Percentiles rank a stretch among this genome's conserved stretches.
phyloP scores from a whole-genome alignment of 2,329 filamentous ascomycete genomes.

The Zarea fungicola region DNA sequence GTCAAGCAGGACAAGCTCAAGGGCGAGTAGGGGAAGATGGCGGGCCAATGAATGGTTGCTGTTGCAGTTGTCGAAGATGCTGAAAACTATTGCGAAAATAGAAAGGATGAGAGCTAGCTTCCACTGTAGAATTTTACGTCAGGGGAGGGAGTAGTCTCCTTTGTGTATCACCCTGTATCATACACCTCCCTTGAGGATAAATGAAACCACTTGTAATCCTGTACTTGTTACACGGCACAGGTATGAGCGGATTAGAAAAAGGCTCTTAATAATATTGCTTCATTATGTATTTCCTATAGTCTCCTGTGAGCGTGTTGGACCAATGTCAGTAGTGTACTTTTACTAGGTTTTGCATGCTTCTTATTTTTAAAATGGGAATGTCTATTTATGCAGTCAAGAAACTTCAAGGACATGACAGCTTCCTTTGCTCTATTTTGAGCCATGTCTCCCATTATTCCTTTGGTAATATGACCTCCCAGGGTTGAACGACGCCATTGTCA shows the following conservation, averaged over 20 bases:
- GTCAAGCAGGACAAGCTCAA: conserved; percentile 66
- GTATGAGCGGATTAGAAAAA: conserved; percentile 16
- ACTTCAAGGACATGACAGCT: conserved; percentile 4
- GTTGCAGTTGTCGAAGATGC: background rate
- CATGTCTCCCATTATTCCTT: background rate
- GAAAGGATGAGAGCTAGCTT: conserved; percentile 9
- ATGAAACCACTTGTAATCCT: conserved; percentile 18
- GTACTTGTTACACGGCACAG: conserved; percentile 19
- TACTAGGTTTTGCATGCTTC: too few species aligned
- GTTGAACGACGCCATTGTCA: conserved; percentile 81
- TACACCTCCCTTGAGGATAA: conserved; percentile 25
- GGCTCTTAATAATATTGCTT: conserved; percentile 12
- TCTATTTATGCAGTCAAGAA: conserved; percentile 4
- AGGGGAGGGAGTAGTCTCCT: conserved; percentile 21
- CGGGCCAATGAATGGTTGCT: background rate
- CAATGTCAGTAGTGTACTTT: too few species aligned
- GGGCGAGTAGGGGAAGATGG: conserved; percentile 46
- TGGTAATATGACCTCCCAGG: conserved; percentile 59
- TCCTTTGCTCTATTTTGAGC: background rate
- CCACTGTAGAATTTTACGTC: conserved; percentile 13
- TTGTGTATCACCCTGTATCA: conserved; percentile 30
- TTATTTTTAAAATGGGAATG: background rate
- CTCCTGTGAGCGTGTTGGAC: too few species aligned
- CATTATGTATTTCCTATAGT: too few species aligned
- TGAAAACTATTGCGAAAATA: background rate